A percentile compares a stretch with the other conserved stretches of the same genome.
phyloP scores from a whole-genome alignment of 108 stramenopile genomes.

The Fistulifera pelliculosa region DNA sequence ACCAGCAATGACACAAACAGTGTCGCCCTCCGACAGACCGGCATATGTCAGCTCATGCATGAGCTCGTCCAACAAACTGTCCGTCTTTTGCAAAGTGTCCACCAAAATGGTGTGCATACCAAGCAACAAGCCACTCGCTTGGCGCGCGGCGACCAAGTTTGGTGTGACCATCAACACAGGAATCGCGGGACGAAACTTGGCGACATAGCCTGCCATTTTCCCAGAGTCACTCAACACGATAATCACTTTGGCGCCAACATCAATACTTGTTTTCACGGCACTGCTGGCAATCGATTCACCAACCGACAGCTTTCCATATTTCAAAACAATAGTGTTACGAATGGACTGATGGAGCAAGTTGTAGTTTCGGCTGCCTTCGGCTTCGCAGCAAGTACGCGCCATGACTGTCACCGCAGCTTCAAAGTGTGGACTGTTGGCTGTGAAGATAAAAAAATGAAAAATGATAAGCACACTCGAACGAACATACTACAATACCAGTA shows the following conservation, averaged over 20 bases:
- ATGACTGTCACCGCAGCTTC: slow-evolving; percentile 86
- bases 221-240: slow-evolving; percentile 94
- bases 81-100: slow-evolving; percentile 60
- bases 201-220: slow-evolving; percentile 85
- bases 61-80: slow-evolving; percentile 53
- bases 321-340: slow-evolving; percentile 62
- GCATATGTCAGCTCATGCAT: slow-evolving; percentile 41
- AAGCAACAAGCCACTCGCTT: slow-evolving; percentile 69
- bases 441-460: no score
- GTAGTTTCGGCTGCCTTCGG: slow-evolving; percentile 72
- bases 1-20: slow-evolving; percentile 86
- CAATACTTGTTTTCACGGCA: slow-evolving; percentile 95
- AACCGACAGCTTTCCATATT: slow-evolving; percentile 50
- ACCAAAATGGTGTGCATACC: slow-evolving; percentile 55
- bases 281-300: slow-evolving; percentile 91
- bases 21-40: slow-evolving; percentile 73
- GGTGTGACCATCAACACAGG: slow-evolving; percentile 86
- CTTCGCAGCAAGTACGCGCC: slow-evolving; percentile 89
- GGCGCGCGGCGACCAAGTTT: slow-evolving; percentile 68
- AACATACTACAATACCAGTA: no score
- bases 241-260: slow-evolving; percentile 85
- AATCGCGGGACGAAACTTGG: slow-evolving; percentile 95
- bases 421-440: slow-evolving; percentile 38
- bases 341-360: slow-evolving; percentile 68
- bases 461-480: no score